Base-by-base conservation (phyloP, 768 basidiomycete genomes). In the Lactarius akahatsu region DNA sequence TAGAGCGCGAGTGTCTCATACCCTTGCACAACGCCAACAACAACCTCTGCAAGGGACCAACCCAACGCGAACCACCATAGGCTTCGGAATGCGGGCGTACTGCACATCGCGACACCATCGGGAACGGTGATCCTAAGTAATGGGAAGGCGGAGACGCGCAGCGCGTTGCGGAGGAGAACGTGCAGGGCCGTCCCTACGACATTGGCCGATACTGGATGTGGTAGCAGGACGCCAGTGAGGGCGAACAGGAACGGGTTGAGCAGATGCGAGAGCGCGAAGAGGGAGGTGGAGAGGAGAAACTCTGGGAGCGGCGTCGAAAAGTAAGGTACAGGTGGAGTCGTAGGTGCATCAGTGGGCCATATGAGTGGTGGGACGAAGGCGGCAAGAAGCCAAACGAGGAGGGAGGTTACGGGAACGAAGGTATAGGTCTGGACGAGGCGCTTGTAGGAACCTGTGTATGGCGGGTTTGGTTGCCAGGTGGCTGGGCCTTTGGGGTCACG, bases 1-100 rank as follows among this genome's bases (percentile, higher is more conserved):
- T 93, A 94, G 9, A 89, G 77, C 15, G 79, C 76, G 50, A 93
- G 81, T 34, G 85, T 83, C 57, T 83, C 83, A 72, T 91, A 94
- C 10, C 89, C 90, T 73, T 92, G 91, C 61, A 78, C 77, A 60
- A 92, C 80, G 5, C 85, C 84, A 1, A 86, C 85, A 26, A 82
- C 69, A 5, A 87, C 87, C 69, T 91, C 92, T 4, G 86, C 87
- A 8, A 83, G 76, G 15, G 89, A 88, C 87, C 88, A 91, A 0
- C 89, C 89, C 2, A 93, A 78, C 2, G 88, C 87, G 43, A 91
- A 77, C 87, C 87, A 91, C 90, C 91, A 92, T 4, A 89, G 84
- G 36, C 84, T 80, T 26, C 76, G 74, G 77, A 94, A 94, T 4
- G 85, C 83, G 1, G 78, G 72, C 68, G 86, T 80, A 63, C 75